A percentile compares a stretch with the other conserved stretches of the same genome.
Evolutionary conservation across 257 asterid species (phyloP).

Genomic region (Solanum boliviense): DNA sequence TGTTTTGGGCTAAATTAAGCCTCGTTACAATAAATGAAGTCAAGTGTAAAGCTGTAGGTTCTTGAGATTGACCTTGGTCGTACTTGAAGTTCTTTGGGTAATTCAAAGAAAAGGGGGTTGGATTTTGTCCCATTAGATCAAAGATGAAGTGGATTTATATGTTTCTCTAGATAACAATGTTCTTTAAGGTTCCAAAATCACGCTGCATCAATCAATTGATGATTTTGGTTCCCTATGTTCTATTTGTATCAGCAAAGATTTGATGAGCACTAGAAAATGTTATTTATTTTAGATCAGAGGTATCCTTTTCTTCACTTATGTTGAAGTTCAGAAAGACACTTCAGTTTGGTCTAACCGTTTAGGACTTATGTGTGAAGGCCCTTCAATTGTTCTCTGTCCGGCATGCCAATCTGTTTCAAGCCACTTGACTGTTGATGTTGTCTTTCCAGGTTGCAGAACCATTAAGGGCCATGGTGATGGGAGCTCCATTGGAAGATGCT

Average conservation of each 20-base stretch:
- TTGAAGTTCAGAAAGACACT: neutral
- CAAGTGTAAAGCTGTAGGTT: neutral
- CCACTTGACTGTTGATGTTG: neutral
- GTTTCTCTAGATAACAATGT: neutral
- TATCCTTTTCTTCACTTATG: neutral
- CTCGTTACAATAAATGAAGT: neutral
- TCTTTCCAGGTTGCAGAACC: slow-evolving; percentile 85
- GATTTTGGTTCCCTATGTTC: neutral
- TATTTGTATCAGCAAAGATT: neutral
- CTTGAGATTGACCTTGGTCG: neutral
- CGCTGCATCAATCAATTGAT: neutral
- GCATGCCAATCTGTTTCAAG: neutral
- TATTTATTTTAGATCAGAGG: neutral
- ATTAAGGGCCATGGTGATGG: slow-evolving; percentile 97
- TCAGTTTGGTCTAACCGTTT: neutral
- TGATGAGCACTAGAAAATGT: neutral
- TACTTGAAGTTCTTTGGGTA: neutral
- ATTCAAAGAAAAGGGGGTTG: neutral
- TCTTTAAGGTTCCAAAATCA: neutral
- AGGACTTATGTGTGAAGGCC: neutral
- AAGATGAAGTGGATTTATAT: neutral
- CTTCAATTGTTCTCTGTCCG: neutral
- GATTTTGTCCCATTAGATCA: neutral
- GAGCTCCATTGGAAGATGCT: slow-evolving; percentile 99
- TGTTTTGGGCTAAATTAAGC: neutral